Evolutionary conservation across 2,329 filamentous ascomycete species (phyloP).

Genomic region (Plenodomus lindquistii): DNA sequence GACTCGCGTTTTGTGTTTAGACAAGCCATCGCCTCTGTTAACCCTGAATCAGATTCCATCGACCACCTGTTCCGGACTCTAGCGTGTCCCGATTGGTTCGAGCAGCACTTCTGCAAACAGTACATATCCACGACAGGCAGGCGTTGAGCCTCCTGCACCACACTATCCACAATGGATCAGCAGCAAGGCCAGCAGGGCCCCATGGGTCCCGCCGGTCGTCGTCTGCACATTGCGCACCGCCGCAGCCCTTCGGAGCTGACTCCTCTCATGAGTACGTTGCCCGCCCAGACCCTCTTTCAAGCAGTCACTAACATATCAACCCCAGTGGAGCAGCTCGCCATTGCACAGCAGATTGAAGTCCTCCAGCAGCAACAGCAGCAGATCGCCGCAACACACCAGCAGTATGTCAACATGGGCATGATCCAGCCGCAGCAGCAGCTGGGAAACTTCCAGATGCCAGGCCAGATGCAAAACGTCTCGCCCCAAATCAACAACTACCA

Average conservation of each 20-base stretch:
- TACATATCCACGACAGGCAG: conserved; percentile 23
- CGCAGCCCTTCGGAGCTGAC: conserved; percentile 97
- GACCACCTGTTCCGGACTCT: conserved; percentile 23
- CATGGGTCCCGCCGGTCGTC: conserved; percentile 77
- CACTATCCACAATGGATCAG: conserved; percentile 49
- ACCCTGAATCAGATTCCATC: conserved; percentile 29
- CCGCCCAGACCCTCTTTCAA: neutral
- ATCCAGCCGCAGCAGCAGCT: conserved; percentile 83
- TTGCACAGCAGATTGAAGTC: conserved; percentile 97
- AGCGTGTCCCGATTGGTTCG: conserved; percentile 28
- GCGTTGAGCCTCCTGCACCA: conserved; percentile 26
- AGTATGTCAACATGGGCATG: conserved; percentile 98
- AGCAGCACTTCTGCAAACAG: conserved; percentile 29
- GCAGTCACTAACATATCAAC: conserved; percentile 25
- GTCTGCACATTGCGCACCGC: conserved; percentile 95
- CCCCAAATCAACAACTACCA: conserved; percentile 81
- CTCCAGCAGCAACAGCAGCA: conserved; percentile 98
- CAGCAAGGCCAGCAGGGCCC: conserved; percentile 59
- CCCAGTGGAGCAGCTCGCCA: conserved; percentile 92
- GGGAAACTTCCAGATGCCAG: conserved; percentile 62
- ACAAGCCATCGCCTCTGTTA: conserved; percentile 9
- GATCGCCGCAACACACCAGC: conserved; percentile 93
- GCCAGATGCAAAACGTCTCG: conserved; percentile 75
- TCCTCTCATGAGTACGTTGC: conserved; percentile 91
- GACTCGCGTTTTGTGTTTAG: neutral